phyloP scores from a whole-genome alignment of 768 basidiomycete species.

The Termitomyces sp. region DNA sequence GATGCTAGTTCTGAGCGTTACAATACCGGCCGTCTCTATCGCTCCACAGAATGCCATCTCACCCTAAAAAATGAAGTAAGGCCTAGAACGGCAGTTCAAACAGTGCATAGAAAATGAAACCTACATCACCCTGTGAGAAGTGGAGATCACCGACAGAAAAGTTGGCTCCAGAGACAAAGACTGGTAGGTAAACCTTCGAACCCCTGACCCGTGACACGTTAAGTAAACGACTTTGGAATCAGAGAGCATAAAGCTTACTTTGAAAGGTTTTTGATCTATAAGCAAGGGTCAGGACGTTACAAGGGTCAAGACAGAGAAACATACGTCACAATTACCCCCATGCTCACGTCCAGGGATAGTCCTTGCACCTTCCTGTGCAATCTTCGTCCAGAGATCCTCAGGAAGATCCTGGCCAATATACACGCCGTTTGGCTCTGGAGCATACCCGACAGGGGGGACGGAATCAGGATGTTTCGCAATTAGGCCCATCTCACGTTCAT shows the following conservation, averaged over 20 bases:
- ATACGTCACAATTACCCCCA: constrained; percentile 73
- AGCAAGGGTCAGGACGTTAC: not conserved
- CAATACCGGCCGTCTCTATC: constrained; percentile 76
- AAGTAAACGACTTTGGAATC: not conserved
- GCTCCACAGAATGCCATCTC: constrained; percentile 77
- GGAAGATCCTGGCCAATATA: constrained; percentile 68
- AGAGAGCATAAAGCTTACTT: constrained; percentile 29
- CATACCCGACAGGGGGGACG: constrained; percentile 64
- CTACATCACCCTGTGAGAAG: constrained; percentile 74
- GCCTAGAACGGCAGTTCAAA: constrained; percentile 6
- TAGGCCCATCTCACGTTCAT: constrained; percentile 62
- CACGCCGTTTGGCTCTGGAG: constrained; percentile 54
- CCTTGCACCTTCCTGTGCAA: constrained; percentile 64
- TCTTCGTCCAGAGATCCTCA: constrained; percentile 43
- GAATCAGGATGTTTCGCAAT: constrained; percentile 49
- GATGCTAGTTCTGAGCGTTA: constrained; percentile 69
- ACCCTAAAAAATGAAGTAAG: constrained; percentile 33
- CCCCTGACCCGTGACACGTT: constrained; percentile 36
- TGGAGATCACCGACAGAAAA: constrained; percentile 78
- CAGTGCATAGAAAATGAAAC: constrained; percentile 1
- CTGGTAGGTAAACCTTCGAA: constrained; percentile 73
- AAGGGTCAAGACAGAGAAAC: constrained; percentile 14
- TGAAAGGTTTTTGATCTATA: constrained; percentile 74
- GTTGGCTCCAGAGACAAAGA: constrained; percentile 73
- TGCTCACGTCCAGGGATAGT: constrained; percentile 79